phyloP scores from a whole-genome alignment of 805 yeast genomes.

The Suhomyces xylopsoci region DNA sequence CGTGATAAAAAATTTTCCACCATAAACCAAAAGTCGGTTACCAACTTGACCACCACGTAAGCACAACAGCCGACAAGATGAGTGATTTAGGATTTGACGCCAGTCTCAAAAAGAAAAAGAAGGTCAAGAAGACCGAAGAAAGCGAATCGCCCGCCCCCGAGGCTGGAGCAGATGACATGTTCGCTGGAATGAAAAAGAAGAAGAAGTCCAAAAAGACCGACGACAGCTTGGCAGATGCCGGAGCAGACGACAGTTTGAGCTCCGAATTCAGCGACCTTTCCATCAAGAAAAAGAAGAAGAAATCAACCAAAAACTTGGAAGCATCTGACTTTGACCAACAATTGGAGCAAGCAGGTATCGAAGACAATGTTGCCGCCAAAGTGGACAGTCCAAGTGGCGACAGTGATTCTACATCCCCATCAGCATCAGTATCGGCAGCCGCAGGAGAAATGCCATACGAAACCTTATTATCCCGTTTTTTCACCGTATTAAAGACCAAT shows the following conservation, averaged over 20 bases:
- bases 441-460: constrained; percentile 64
- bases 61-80: constrained; percentile 21
- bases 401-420: constrained; percentile 14
- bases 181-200: constrained; percentile 73
- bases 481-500: constrained; percentile 79
- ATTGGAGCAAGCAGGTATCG: constrained; percentile 85
- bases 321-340: constrained; percentile 85
- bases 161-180: constrained; percentile 48
- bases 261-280: constrained; percentile 39
- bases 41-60: not conserved
- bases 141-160: constrained; percentile 33
- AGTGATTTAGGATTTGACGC: constrained; percentile 70
- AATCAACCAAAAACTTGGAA: constrained; percentile 51
- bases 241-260: constrained; percentile 32
- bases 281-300: constrained; percentile 77
- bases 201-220: constrained; percentile 61
- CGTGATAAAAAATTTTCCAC: constrained; percentile 7
- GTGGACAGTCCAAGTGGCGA: constrained; percentile 25
- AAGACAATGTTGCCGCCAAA: constrained; percentile 30
- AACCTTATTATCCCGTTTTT: constrained; percentile 78
- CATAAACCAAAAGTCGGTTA: not conserved
- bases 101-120: constrained; percentile 75
- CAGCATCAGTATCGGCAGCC: constrained; percentile 34
- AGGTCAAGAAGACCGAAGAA: constrained; percentile 48
- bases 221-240: constrained; percentile 18